Evolutionary conservation across 2,329 filamentous ascomycete species (phyloP).

Genomic region (Paecilomyces sp.): DNA sequence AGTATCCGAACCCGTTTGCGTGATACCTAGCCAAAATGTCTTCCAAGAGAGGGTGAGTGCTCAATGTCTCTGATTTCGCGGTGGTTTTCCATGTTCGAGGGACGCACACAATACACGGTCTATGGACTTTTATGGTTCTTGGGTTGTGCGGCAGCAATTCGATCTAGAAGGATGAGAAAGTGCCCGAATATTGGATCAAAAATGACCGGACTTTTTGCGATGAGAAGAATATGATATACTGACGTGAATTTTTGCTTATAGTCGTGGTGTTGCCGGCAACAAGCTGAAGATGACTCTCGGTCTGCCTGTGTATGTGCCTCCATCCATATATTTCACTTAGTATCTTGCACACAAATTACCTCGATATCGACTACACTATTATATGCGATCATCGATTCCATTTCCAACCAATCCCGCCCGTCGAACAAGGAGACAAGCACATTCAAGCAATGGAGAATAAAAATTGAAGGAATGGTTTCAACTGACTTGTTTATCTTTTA

Average conservation of each 20-base stretch:
- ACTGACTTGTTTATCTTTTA: slow-evolving; percentile 31
- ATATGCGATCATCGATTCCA: not conserved
- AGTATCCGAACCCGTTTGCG: slow-evolving; percentile 30
- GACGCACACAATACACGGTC: slow-evolving; percentile 1
- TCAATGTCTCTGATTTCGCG: slow-evolving; percentile 6
- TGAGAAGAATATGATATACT: not conserved
- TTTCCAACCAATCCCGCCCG: not conserved
- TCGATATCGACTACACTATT: not conserved
- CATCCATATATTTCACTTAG: slow-evolving; percentile 4
- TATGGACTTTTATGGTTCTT: not conserved
- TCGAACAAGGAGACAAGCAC: slow-evolving; percentile 2
- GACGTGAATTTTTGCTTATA: slow-evolving; percentile 33
- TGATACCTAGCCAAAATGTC: slow-evolving; percentile 43
- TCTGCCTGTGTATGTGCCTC: slow-evolving; percentile 89
- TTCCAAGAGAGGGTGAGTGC: slow-evolving; percentile 42
- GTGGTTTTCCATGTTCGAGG: not conserved
- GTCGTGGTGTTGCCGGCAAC: slow-evolving; percentile 92
- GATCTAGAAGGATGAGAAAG: not conserved
- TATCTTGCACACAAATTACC: not conserved
- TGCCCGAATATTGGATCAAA: not conserved
- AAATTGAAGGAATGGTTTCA: slow-evolving; percentile 14
- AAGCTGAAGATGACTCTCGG: slow-evolving; percentile 99
- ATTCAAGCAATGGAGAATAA: slow-evolving; percentile 4
- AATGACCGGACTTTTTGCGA: not conserved
- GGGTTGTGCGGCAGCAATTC: not conserved